Base-by-base conservation (phyloP, 352 stramenopile species). In the Phytophthora sojae region DNA sequence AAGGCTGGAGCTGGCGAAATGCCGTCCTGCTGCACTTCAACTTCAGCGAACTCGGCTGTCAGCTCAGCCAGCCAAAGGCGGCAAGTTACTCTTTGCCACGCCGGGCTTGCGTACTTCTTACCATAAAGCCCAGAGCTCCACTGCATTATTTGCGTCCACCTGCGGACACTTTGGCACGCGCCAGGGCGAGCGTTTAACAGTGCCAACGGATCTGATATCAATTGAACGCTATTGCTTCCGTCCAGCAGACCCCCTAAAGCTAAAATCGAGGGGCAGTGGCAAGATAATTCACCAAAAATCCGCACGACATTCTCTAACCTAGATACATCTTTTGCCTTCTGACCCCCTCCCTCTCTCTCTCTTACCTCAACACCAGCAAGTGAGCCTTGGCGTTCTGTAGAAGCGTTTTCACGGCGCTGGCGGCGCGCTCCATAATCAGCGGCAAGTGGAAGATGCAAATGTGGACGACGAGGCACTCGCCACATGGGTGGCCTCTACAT, bases 21-120 rank as follows among this genome's bases (percentile, higher is more conserved):
- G 60, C 37, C 30, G 57, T 61, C 61, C 30, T 62, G n/a, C 52
- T 67, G 69, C 55, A 65, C 58, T 74, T 77, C 58, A 73, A 74
- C 70, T 19, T 75, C 58, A 52, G 44, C 44, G 44, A 63, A 64
- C 35, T 29, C 35, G 26, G 17, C 44, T 56, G 42, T 64, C 57
- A 56, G 26, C 49, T 35, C 19, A 49, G 45, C 55, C 55, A 51
- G 21, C 51, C 21, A 25, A 42, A 30, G 42, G 35, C 21, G 53
- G 25, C 17, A 17, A 19, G 35, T 58, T 19, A 53, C 39, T 26
- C 25, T 2, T 26, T 45, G 12, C 37, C 12, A 15, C 37, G 37
- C 37, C 37, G 6, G 11, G 2, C 37, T 26, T 26, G n/a, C 15
- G 35, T 44, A 17, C 35, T 44, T 4, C 25, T 26, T 26, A 26